Evolutionary conservation across 1,284 basidiomycete genomes (phyloP).

Genomic region (Agaricales sp.): DNA sequence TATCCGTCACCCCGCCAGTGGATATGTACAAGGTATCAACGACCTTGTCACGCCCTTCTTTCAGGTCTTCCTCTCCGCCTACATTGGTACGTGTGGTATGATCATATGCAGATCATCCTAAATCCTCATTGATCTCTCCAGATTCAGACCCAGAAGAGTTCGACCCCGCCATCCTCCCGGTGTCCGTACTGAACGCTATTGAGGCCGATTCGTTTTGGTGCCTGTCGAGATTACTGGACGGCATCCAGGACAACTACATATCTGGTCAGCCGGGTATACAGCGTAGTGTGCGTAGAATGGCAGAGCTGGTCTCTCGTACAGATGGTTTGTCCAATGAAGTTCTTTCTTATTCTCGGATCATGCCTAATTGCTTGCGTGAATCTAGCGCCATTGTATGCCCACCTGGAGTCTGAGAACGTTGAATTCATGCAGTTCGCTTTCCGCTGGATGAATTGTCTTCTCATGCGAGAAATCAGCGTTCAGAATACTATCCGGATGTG

Average conservation of each 20-base stretch:
- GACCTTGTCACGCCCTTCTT: slow-evolving; percentile 94
- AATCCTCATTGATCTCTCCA: slow-evolving; percentile 22
- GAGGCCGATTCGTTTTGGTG: slow-evolving; percentile 98
- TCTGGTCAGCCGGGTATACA: slow-evolving; percentile 92
- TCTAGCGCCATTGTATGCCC: slow-evolving; percentile 76
- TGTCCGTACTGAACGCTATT: slow-evolving; percentile 65
- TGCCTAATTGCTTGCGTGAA: slow-evolving; percentile 2
- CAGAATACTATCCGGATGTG: slow-evolving; percentile 96
- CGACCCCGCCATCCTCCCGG: slow-evolving; percentile 69
- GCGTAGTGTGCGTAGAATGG: slow-evolving; percentile 84
- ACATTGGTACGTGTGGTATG: slow-evolving; percentile 55
- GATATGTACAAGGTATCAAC: slow-evolving; percentile 97
- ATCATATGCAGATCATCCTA: slow-evolving; percentile 7
- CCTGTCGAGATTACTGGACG: slow-evolving; percentile 84
- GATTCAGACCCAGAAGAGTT: slow-evolving; percentile 84
- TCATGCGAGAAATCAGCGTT: slow-evolving; percentile 94
- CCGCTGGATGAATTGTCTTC: slow-evolving; percentile 96
- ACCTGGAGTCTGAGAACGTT: slow-evolving; percentile 83
- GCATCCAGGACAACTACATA: slow-evolving; percentile 97
- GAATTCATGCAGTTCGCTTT: slow-evolving; percentile 99
- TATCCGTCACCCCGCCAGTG: slow-evolving; percentile 91
- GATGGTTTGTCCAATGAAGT: slow-evolving; percentile 64
- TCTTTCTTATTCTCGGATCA: slow-evolving; percentile 5
- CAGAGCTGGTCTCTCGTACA: slow-evolving; percentile 84
- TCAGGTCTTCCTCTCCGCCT: slow-evolving; percentile 86